Base-by-base conservation (phyloP, 1,284 basidiomycete genomes). In the Butyriboletus regius region DNA sequence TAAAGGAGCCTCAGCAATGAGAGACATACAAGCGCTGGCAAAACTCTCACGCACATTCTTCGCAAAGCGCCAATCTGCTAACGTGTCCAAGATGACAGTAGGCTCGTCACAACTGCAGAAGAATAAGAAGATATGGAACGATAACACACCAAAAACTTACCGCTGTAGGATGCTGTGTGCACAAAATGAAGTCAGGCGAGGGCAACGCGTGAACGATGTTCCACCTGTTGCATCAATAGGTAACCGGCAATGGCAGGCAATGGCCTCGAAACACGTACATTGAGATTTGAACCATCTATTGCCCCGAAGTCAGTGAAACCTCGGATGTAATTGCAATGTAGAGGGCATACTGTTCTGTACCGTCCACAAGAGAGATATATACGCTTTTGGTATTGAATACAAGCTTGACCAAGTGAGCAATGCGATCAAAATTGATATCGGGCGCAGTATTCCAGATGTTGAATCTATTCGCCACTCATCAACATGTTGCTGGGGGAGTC, bases 311-410 rank as follows among this genome's bases (percentile, higher is more conserved):
- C 26, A 57, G 55, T 31, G 22, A 53, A 51, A 18, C 44, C 39
- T 38, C 7, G 22, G 29, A 49, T 26, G 18, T 22, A 7, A 45
- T 41, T 14, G 47, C 17, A 39, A 43, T 12, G 28, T 41, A 54
- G 43, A 49, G 31, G 41, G 12, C 78, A 70, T 66, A 88, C 81
- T 91, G 86, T 53, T 87, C 83, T 46, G 83, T 83, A 29, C 81
- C 81, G 64, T 94, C 92, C 13, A 94, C 77, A 36, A 96, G 71
- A 5, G 85, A 82, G 36, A 97, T 87, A 17, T 84, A 67, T 5
- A 94, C 92, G 22, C 88, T 82, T 62, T 89, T 90, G 1, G 91
- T 89, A 63, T 82, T 88, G 71, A 97, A 96, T 13, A 97, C 93
- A 28, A 97, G 74, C 71, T 94, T 95, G 47, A 88, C 88, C 43